phyloP scores from a whole-genome alignment of 192 early-diverging fungal species.

The Coemansia interrupta region DNA sequence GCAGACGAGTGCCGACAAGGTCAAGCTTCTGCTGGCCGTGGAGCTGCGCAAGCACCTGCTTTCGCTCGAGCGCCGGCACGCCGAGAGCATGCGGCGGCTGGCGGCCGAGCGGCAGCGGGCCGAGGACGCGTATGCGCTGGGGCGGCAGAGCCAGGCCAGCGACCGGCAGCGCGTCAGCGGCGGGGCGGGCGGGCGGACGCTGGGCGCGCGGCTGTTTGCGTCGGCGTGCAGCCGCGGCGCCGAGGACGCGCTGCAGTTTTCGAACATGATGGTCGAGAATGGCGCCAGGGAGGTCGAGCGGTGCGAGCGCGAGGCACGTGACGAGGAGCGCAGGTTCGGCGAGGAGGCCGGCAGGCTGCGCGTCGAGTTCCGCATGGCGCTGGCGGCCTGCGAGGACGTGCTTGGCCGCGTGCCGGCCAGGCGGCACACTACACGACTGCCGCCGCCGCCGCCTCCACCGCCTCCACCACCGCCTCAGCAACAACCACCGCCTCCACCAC shows the following conservation, averaged over 20 bases:
- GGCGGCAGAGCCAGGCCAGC: neutral
- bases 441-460: neutral
- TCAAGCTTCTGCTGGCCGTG: neutral
- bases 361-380: neutral
- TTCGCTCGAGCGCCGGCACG: neutral
- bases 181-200: neutral
- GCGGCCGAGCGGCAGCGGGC: neutral
- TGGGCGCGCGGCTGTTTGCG: neutral
- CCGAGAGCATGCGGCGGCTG: neutral
- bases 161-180: neutral
- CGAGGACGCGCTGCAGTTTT: conserved; percentile 4
- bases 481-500: neutral
- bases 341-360: neutral
- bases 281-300: neutral
- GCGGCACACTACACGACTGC: neutral
- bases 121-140: neutral
- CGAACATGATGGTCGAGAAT: conserved; percentile 4
- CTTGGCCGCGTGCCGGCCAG: neutral
- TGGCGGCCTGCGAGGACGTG: neutral
- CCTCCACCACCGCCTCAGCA: conserved; percentile 2
- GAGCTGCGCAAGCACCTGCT: conserved; percentile 6
- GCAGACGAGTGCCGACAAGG: neutral
- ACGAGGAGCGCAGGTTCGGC: neutral
- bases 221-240: neutral
- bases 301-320: neutral